Base-by-base conservation (phyloP, 495 filamentous ascomycete species). In the Aspergillus egyptiacus region DNA sequence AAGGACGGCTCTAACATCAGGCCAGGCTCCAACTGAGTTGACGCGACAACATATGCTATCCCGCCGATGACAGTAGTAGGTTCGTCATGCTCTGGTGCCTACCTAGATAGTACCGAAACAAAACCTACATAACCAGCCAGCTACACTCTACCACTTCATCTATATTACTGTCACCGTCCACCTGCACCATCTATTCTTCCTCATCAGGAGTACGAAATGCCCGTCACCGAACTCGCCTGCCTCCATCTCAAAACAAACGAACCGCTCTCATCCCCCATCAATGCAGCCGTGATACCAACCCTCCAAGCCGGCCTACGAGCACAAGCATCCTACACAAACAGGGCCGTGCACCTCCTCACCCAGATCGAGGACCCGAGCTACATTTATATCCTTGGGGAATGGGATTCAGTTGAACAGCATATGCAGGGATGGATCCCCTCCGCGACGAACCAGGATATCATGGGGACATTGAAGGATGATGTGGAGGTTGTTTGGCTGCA, bases 181-280 rank as follows among this genome's bases (percentile, higher is more conserved):
- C 15, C 7, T 2, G 22, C 6, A 33, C 27, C n/a, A n/a, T n/a
- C n/a, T n/a, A n/a, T n/a, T n/a, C n/a, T n/a, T n/a, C n/a, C n/a
- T n/a, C n/a, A n/a, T n/a, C n/a, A n/a, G n/a, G n/a, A n/a, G n/a
- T n/a, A n/a, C 25, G 41, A 15, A 28, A 78, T 82, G 77, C 42
- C 69, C 13, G 65, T 81, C 44, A 80, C 77, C 1, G 74, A 81
- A 53, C 48, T 82, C 36, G 75, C 77, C 51, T 67, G 71, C 47
- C 54, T 81, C 14, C 71, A 55, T 31, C 51, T 71, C 24, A 59
- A 58, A 17, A 23, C 55, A 14, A 18, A 36, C 36, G 19, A 11
- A 7, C 27, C 38, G 8, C 36, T 46, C 30, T 38, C 51, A 13
- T 46, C 59, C 27, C 15, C 56, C 23, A 28, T 66, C 27, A 42